Base-by-base conservation (phyloP, 2,329 filamentous ascomycete species). In the Torrubiella hemipterigena region DNA sequence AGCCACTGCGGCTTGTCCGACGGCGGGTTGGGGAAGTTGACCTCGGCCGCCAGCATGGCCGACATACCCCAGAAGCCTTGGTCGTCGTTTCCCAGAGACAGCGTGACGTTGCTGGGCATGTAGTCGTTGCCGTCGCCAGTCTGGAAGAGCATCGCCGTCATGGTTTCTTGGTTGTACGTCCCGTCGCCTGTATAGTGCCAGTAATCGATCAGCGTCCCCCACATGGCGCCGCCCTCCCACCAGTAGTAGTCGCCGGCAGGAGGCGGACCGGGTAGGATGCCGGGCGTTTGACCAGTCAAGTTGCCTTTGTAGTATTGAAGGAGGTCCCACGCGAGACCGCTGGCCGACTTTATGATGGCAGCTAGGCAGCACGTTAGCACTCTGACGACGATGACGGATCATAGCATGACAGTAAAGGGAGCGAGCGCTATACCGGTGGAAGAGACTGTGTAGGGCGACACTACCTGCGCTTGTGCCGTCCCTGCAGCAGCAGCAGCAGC, bases 11-110 rank as follows among this genome's bases (percentile, higher is more conserved):
- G 73, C 33, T 73, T 48, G 33, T 63, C 66, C 1, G 56, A 38
- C 0, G 68, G 62, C 10, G 77, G 73, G 44, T 81, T 66, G 1
- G 75, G 74, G 42, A 77, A 84, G 38, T 72, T 74, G 43, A 74
- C 69, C 54, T 87, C 81, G 13, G 76, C 73, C 2, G 81, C 81
- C 7, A 69, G 68, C 59, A 87, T 75, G 30, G 76, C 79, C 1
- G 81, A 71, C 56, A 85, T 65, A 4, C 68, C 78, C 81, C 81
- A 86, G 53, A 85, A 83, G 3, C 77, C 73, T 51, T 81, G 76
- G 44, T 81, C 76, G 40, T 81, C 77, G 50, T 79, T 81, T 38
- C 73, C 73, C 27, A 61, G 45, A 2, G 58, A 59, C 17, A 54
- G 50, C 9, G 66, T 68, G 47, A 72, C 67, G 47, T 74, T 74